Evolutionary conservation across 192 early-diverging fungal genomes (phyloP), one percentile per base, ranked within the genome.

Genomic region (Fimicolochytrium jonesii): DNA sequence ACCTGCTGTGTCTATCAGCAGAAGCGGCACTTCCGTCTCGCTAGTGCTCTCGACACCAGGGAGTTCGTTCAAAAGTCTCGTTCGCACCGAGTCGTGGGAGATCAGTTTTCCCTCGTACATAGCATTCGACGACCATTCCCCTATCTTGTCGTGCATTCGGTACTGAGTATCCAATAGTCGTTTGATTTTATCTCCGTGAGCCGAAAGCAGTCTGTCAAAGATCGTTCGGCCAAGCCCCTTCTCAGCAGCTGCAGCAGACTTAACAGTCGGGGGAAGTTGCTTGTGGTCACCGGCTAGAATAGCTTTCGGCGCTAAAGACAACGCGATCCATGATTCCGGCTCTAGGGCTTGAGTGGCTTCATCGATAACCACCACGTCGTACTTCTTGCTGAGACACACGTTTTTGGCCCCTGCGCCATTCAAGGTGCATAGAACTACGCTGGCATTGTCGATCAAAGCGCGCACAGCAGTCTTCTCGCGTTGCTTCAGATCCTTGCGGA

Each of bases 321-420:
- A 79, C 1, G 94, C 90, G 49, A 94, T 88, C 92, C 92, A 97
- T 63, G 89, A 89, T 74, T 97, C 94, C 28, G 84, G 74, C 63
- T 70, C 47, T 11, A 70, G 37, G 4, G 91, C 90, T 66, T 97
- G 94, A 3, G 87, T 87, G 0, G 89, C 90, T 68, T 97, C 94
- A 56, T 97, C 94, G 47, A 97, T 90, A 22, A 97, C 71, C 0
- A 92, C 87, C 0, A 86, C 82, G 65, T 94, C 92, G 69, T 93
- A 97, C 32, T 80, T 62, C 28, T 85, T 62, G 7, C 75, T 72
- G 42, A 71, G 54, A 6, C 25, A 32, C 22, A 91, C 64, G 15
- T 58, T 78, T 17, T 73, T 73, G 15, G 73, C 59, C 0, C 69
- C 87, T 5, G 81, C 77, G 4, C 92, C 92, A 56, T 86, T 88